Percentiles rank a stretch among this genome's conserved stretches.
These are phyloP conservation scores for Calonectria multiphialidica DNA, from an alignment of 2,329 filamentous ascomycete genomes.

Conservation along the genomic window DNA sequence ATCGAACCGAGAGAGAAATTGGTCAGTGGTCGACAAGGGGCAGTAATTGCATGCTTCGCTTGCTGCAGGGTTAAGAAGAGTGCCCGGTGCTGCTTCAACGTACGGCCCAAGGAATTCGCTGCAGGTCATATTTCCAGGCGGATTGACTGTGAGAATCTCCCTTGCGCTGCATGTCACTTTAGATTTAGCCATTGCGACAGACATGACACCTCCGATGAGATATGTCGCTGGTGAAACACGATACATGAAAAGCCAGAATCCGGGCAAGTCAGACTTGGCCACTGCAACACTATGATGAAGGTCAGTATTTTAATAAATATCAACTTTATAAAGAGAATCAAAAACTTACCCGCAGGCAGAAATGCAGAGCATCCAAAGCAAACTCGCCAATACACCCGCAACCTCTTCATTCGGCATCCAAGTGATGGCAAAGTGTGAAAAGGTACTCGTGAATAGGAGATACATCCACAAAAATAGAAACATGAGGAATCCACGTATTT, in stretches of 20 bases:
- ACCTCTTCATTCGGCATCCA: constrained; percentile 65
- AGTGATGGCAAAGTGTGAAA: constrained; percentile 72
- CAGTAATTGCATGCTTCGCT: constrained; percentile 16
- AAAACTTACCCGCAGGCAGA: constrained; percentile 63
- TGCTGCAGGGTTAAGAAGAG: constrained; percentile 42
- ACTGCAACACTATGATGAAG: constrained; percentile 64
- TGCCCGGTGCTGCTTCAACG: constrained; percentile 58
- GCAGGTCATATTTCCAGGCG: constrained; percentile 66
- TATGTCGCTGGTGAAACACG: constrained; percentile 80
- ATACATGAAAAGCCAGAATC: constrained; percentile 83
- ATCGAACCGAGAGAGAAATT: neutral
- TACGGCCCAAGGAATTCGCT: constrained; percentile 63
- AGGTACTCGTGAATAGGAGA: constrained; percentile 73
- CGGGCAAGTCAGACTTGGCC: constrained; percentile 66
- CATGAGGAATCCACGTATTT: constrained; percentile 66
- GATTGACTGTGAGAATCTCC: constrained; percentile 73
- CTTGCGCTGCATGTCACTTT: constrained; percentile 70
- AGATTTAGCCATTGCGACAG: constrained; percentile 71
- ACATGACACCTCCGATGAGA: constrained; percentile 73
- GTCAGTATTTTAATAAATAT: neutral
- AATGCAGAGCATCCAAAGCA: constrained; percentile 71
- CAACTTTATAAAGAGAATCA: constrained; percentile 50
- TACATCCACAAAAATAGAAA: constrained; percentile 73
- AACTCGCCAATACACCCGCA: constrained; percentile 71
- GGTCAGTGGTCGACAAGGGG: constrained; percentile 2